These are phyloP conservation scores for Colletotrichum cuscutae DNA, from an alignment of 2,329 filamentous ascomycete genomes.

Conservation along the genomic window DNA sequence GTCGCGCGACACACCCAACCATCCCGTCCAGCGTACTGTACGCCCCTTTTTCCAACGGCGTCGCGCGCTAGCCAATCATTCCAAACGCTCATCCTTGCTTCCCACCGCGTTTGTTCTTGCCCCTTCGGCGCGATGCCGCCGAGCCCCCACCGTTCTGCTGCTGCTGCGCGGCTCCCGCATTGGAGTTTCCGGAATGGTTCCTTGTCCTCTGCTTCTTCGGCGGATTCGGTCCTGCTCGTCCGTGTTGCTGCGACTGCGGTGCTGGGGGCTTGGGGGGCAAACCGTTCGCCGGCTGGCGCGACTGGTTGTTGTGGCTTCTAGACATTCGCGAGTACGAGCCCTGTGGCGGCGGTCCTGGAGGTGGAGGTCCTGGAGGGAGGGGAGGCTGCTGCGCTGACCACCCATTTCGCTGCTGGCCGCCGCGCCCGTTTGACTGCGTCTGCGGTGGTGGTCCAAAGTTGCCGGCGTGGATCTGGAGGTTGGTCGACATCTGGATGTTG, in stretches of 20 bases:
- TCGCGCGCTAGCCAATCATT: conserved; percentile 23
- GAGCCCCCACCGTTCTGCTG: conserved; percentile 21
- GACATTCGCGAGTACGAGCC: conserved; percentile 37
- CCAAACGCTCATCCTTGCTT: conserved; percentile 22
- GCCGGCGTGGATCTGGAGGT: conserved; percentile 46
- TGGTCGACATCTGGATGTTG: conserved; percentile 52
- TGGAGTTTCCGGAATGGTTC: conserved; percentile 19
- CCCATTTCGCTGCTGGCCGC: conserved; percentile 27
- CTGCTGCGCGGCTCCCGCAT: neutral
- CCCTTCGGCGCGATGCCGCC: conserved; percentile 21
- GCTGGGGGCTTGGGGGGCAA: conserved; percentile 31
- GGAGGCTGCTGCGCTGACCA: conserved; percentile 46
- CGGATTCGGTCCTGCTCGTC: conserved; percentile 23
- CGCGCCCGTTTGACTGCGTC: conserved; percentile 24
- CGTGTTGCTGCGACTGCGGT: conserved; percentile 20
- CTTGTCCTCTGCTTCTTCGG: conserved; percentile 28
- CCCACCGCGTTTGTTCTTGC: conserved; percentile 33
- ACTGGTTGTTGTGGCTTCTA: conserved; percentile 23
- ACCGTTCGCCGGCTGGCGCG: conserved; percentile 18
- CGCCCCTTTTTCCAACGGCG: neutral
- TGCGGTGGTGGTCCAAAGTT: conserved; percentile 33
- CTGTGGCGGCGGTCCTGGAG: conserved; percentile 41
- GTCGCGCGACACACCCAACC: neutral
- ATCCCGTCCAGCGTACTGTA: neutral
- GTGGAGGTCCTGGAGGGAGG: conserved; percentile 51